phyloP scores from a whole-genome alignment of 2,329 filamentous ascomycete genomes.

The Sodiomyces alkalinus region DNA sequence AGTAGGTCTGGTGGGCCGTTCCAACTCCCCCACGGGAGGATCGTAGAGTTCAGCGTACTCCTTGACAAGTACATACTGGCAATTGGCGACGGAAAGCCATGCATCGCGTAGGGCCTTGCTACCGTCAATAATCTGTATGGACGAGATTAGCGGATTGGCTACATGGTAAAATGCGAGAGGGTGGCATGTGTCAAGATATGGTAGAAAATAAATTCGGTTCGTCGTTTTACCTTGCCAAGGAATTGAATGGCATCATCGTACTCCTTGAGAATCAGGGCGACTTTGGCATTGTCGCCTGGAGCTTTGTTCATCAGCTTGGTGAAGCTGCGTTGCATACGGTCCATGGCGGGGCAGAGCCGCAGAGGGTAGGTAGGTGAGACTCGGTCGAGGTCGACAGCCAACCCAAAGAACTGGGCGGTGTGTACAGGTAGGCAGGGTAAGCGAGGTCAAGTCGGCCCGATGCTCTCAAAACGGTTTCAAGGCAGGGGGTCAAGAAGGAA shows the following conservation, averaged over 20 bases:
- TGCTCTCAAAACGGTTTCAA: no score
- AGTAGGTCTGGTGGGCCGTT: slow-evolving; percentile 43
- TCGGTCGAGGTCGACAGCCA: no score
- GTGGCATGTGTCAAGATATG: slow-evolving; percentile 10
- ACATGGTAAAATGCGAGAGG: slow-evolving; percentile 5
- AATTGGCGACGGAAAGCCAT: slow-evolving; percentile 57
- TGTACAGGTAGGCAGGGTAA: no score
- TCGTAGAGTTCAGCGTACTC: slow-evolving; percentile 62
- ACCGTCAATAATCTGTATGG: slow-evolving; percentile 53
- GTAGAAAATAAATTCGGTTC: no score
- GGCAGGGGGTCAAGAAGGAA: no score
- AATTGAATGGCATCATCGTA: slow-evolving; percentile 69
- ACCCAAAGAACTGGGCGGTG: no score
- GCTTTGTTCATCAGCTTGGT: slow-evolving; percentile 53
- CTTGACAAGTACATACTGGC: slow-evolving; percentile 50
- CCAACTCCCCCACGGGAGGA: slow-evolving; percentile 53
- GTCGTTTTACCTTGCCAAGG: slow-evolving; percentile 58
- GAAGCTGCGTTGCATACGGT: slow-evolving; percentile 59
- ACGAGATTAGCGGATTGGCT: background rate
- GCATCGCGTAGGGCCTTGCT: slow-evolving; percentile 64
- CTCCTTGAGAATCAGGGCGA: slow-evolving; percentile 59
- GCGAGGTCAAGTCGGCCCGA: no score
- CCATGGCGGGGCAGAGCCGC: slow-evolving; percentile 44
- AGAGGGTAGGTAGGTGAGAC: no score
- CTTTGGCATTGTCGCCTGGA: slow-evolving; percentile 61